These are phyloP conservation scores for Talaromyces rugulosus DNA, from an alignment of 2,329 filamentous ascomycete genomes.

Conservation along the genomic window DNA sequence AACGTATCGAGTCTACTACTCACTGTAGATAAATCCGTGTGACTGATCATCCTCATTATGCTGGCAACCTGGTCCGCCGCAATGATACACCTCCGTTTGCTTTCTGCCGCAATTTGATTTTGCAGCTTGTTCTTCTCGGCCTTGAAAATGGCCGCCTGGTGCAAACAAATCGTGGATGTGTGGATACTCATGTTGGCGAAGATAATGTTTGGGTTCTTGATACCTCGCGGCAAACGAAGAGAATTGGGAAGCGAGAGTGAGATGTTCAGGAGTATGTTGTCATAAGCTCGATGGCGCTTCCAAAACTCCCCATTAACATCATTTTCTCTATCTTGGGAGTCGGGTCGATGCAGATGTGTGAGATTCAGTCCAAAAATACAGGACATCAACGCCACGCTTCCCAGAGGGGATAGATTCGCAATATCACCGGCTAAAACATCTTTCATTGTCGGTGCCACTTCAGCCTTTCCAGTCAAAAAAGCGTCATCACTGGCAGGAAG, in stretches of 20 bases:
- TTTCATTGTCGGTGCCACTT: constrained; percentile 63
- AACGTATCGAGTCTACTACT: constrained; percentile 44
- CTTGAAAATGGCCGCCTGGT: constrained; percentile 97
- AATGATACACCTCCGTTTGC: constrained; percentile 87
- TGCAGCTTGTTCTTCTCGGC: constrained; percentile 83
- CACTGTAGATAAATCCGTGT: constrained; percentile 79
- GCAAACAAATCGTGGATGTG: constrained; percentile 93
- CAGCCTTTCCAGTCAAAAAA: constrained; percentile 73
- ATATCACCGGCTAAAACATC: constrained; percentile 57
- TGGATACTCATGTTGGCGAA: constrained; percentile 98
- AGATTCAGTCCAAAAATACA: constrained; percentile 87
- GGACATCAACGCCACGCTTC: constrained; percentile 77
- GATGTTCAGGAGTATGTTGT: constrained; percentile 85
- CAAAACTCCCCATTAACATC: constrained; percentile 93
- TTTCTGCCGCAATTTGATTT: constrained; percentile 74
- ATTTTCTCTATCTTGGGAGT: constrained; percentile 72
- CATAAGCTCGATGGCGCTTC: constrained; percentile 85
- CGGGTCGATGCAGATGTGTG: constrained; percentile 82
- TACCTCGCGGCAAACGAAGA: constrained; percentile 71
- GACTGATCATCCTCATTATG: constrained; percentile 92
- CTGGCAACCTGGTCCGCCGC: constrained; percentile 90
- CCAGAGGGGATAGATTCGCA: constrained; percentile 70
- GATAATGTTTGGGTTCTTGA: constrained; percentile 77
- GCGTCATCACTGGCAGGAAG: constrained; percentile 80
- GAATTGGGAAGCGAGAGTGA: constrained; percentile 75